Conservation (phyloP, 129 eudicot species). For the Ambrosia artemisiifolia region DNA sequence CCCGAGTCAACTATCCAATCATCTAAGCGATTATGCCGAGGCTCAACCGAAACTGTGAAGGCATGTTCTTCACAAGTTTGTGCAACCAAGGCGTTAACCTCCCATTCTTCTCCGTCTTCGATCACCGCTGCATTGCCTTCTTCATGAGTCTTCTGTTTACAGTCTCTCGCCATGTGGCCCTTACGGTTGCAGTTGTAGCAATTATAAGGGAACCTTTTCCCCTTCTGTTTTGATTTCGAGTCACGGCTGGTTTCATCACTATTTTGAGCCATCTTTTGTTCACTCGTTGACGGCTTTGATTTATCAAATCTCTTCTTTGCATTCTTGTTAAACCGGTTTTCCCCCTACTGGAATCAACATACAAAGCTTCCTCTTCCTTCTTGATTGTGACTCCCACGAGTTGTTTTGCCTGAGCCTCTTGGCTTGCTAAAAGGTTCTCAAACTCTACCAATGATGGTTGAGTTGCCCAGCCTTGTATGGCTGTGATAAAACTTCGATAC, state of each 20-base stretch:
- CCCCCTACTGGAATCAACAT: too few relatives aligned
- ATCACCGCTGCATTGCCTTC: neutral
- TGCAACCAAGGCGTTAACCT: neutral
- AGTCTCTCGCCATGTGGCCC: neutral
- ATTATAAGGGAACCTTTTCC: neutral
- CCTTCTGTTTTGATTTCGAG: neutral
- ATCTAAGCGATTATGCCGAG: neutral
- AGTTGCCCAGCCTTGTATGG: too few relatives aligned
- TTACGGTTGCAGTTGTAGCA: neutral
- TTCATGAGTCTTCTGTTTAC: neutral
- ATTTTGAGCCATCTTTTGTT: neutral
- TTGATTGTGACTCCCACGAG: too few relatives aligned
- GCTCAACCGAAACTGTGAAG: neutral
- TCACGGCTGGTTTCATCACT: neutral
- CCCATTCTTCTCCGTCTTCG: neutral
- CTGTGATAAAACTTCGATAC: too few relatives aligned
- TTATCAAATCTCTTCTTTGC: too few relatives aligned
- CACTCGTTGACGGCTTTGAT: neutral
- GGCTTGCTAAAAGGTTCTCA: too few relatives aligned
- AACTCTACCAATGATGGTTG: too few relatives aligned
- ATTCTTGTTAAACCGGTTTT: too few relatives aligned
- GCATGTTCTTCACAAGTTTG: neutral
- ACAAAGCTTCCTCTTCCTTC: too few relatives aligned
- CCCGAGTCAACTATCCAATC: neutral
- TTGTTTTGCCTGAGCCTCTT: too few relatives aligned